phyloP scores from a whole-genome alignment of 352 stramenopile species.

The Phytopythium sindhum region DNA sequence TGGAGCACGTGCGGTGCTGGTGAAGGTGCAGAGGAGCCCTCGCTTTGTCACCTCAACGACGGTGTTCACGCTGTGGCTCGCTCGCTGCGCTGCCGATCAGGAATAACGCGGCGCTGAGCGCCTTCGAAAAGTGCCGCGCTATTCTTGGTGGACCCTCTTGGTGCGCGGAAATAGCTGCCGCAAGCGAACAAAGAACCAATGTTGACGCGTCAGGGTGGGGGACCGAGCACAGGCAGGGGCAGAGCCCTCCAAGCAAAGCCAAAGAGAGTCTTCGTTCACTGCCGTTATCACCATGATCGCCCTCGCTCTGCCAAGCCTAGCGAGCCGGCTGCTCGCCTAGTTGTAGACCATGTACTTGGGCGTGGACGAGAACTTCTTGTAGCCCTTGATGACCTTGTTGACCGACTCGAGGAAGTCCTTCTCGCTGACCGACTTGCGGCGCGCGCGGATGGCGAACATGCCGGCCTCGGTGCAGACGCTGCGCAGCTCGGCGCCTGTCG shows the following conservation, averaged over 20 bases:
- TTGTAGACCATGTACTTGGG: slow-evolving; percentile 99
- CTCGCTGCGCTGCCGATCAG: too few species aligned
- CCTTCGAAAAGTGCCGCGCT: neutral
- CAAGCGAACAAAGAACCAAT: neutral
- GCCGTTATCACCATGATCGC: neutral
- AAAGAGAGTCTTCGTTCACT: neutral
- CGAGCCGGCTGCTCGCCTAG: too few species aligned
- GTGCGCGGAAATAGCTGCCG: neutral
- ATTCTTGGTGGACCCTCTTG: neutral
- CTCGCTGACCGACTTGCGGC: slow-evolving; percentile 98
- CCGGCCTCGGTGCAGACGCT: slow-evolving; percentile 98
- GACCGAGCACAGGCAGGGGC: too few species aligned
- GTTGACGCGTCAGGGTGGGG: neutral
- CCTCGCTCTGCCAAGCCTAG: slow-evolving; percentile 10
- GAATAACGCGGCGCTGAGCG: neutral
- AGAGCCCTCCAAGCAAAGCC: neutral
- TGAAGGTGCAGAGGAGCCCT: neutral
- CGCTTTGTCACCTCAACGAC: neutral
- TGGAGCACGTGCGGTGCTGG: neutral
- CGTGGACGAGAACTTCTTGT: slow-evolving; percentile 99
- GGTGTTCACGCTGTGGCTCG: neutral
- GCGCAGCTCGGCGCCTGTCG: slow-evolving; percentile 97
- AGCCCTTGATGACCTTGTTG: slow-evolving; percentile 99
- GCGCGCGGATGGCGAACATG: slow-evolving; percentile 97
- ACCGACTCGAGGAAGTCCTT: slow-evolving; percentile 99